Conservation (phyloP, 176 grass and related monocot genomes). For the Oryza meridionalis region DNA sequence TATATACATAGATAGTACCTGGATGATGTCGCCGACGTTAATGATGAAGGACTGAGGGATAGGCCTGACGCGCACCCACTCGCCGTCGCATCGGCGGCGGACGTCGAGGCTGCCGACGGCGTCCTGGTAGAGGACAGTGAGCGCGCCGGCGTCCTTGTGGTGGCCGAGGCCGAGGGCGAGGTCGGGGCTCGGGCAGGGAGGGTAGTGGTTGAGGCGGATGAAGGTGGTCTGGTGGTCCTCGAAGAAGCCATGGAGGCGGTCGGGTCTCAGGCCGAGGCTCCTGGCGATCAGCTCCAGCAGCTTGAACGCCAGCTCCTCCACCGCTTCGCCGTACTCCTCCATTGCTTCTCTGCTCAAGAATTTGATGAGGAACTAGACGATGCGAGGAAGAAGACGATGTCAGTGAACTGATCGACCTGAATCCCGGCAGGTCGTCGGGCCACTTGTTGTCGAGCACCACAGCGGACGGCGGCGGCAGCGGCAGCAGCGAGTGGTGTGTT, state of each 20-base stretch:
- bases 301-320: constrained; percentile 62
- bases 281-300: constrained; percentile 78
- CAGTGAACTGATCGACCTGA: constrained; percentile 40
- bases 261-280: constrained; percentile 53
- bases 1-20: constrained; percentile 31
- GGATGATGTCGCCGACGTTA: constrained; percentile 77
- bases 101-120: constrained; percentile 81
- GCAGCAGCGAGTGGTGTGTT: not conserved
- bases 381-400: not conserved
- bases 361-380: not conserved
- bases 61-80: constrained; percentile 81
- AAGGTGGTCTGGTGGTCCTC: constrained; percentile 53
- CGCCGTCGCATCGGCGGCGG: constrained; percentile 58
- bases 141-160: constrained; percentile 82
- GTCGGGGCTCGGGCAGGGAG: constrained; percentile 77
- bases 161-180: constrained; percentile 81
- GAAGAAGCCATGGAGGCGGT: constrained; percentile 72
- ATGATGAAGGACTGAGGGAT: constrained; percentile 64
- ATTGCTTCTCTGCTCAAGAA: constrained; percentile 43
- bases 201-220: constrained; percentile 87
- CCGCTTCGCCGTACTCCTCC: constrained; percentile 51
- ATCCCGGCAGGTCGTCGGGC: constrained; percentile 56
- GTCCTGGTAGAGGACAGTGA: constrained; percentile 87
- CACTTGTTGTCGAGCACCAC: constrained; percentile 68
- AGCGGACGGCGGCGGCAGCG: not conserved